A percentile compares a stretch with the other conserved stretches of the same genome.
These are phyloP conservation scores for Saprolegnia parasitica DNA, from an alignment of 352 stramenopile genomes.

Conservation along the genomic window DNA sequence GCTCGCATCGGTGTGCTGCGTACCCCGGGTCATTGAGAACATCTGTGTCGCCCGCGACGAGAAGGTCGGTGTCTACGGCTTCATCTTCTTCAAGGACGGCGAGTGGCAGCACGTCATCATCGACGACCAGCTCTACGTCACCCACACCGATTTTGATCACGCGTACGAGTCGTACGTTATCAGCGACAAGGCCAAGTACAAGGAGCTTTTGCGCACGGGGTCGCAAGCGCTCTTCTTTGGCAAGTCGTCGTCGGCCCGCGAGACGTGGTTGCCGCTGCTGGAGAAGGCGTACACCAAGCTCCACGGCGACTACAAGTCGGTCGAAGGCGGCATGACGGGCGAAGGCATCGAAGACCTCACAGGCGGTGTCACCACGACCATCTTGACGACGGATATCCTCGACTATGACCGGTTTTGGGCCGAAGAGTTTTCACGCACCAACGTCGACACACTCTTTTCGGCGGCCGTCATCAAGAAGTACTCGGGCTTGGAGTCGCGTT, in stretches of 20 bases:
- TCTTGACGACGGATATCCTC: conserved; percentile 37
- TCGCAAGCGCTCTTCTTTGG: conserved; percentile 42
- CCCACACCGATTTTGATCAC: conserved; percentile 32
- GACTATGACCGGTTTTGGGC: conserved; percentile 40
- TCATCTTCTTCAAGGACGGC: conserved; percentile 51
- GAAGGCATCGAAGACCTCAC: conserved; percentile 46
- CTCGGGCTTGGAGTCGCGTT: conserved; percentile 17
- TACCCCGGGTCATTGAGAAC: conserved; percentile 56
- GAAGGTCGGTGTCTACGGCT: conserved; percentile 47
- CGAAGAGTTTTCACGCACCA: conserved; percentile 39
- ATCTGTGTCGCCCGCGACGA: conserved; percentile 50
- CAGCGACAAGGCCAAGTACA: conserved; percentile 32
- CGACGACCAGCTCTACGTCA: conserved; percentile 43
- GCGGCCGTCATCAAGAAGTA: conserved; percentile 30
- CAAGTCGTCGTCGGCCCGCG: conserved; percentile 46
- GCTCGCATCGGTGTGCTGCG: conserved; percentile 63
- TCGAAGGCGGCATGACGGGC: conserved; percentile 54
- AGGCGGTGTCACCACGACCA: conserved; percentile 39
- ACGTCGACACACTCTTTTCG: conserved; percentile 43
- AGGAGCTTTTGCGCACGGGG: conserved; percentile 33
- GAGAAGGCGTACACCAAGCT: conserved; percentile 86
- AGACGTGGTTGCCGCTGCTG: conserved; percentile 79
- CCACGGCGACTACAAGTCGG: conserved; percentile 60
- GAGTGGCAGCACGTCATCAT: conserved; percentile 47
- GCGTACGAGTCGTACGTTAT: conserved; percentile 33